Evolutionary conservation across 2,329 filamentous ascomycete genomes (phyloP).

Genomic region (Bipolaris sorokiniana): DNA sequence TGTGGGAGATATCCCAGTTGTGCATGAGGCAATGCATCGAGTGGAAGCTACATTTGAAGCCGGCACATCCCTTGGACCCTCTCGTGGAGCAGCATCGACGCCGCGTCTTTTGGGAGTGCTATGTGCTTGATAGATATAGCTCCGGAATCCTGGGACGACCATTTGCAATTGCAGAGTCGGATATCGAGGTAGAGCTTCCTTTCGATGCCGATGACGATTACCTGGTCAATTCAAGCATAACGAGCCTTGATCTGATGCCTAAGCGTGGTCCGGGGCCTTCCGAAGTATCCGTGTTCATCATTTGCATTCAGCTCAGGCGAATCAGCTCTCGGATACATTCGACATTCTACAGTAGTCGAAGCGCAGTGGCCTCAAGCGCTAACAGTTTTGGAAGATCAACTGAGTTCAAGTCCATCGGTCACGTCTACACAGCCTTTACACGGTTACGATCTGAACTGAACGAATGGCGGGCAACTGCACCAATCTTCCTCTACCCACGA

Average conservation of each 20-base stretch:
- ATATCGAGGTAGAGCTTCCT: slow-evolving; percentile 49
- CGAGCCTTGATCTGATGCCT: background rate
- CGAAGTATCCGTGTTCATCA: slow-evolving; percentile 51
- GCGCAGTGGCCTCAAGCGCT: background rate
- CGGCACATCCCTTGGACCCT: slow-evolving; percentile 27
- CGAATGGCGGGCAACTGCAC: slow-evolving; percentile 46
- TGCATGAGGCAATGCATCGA: slow-evolving; percentile 53
- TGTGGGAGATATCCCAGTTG: slow-evolving; percentile 52
- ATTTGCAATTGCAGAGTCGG: slow-evolving; percentile 51
- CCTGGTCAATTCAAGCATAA: slow-evolving; percentile 16
- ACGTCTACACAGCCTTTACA: background rate
- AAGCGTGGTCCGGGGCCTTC: slow-evolving; percentile 5
- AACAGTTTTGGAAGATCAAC: background rate
- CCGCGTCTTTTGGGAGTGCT: slow-evolving; percentile 55
- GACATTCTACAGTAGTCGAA: slow-evolving; percentile 28
- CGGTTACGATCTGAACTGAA: slow-evolving; percentile 46
- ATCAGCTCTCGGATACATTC: slow-evolving; percentile 52
- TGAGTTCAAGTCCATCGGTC: background rate
- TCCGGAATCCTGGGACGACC: slow-evolving; percentile 52
- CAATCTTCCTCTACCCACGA: slow-evolving; percentile 41
- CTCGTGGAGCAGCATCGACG: slow-evolving; percentile 45
- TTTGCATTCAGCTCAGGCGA: slow-evolving; percentile 48
- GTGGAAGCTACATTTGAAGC: slow-evolving; percentile 42
- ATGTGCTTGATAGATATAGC: slow-evolving; percentile 55
- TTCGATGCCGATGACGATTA: slow-evolving; percentile 44